Conservation (phyloP, 768 basidiomycete genomes). For the Fistulinella prunicolor region DNA sequence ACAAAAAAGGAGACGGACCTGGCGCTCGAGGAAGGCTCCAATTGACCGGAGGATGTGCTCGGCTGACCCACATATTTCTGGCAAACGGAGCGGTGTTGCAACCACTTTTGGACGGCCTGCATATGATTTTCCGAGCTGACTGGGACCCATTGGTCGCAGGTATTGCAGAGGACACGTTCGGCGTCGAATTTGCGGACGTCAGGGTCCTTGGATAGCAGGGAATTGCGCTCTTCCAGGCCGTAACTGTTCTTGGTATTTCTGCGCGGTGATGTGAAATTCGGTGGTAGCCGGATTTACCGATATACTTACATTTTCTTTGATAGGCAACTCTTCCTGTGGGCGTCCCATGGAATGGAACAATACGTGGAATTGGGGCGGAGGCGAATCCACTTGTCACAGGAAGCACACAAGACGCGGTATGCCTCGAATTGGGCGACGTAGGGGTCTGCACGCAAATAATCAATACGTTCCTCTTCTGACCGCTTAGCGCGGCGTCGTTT, state of each 20-base stretch:
- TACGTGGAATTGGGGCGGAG: conserved; percentile 85
- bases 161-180: conserved; percentile 65
- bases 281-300: conserved; percentile 7
- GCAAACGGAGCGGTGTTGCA: conserved; percentile 58
- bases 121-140: conserved; percentile 59
- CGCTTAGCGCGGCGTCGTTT: conserved; percentile 74
- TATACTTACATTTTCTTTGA: conserved; percentile 67
- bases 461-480: conserved; percentile 74
- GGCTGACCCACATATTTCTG: conserved; percentile 32
- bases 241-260: conserved; percentile 49
- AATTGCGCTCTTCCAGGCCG: conserved; percentile 59
- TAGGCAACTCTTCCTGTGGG: conserved; percentile 78
- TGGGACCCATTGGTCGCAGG: conserved; percentile 67
- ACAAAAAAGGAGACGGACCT: conserved; percentile 16
- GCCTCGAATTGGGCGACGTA: conserved; percentile 81
- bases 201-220: conserved; percentile 59
- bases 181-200: conserved; percentile 74
- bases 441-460: conserved; percentile 64
- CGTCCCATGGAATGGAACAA: conserved; percentile 87
- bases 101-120: conserved; percentile 63
- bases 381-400: conserved; percentile 83
- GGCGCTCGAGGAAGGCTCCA: conserved; percentile 24
- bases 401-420: conserved; percentile 74
- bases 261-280: conserved; percentile 7
- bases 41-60: conserved; percentile 7